phyloP scores from a whole-genome alignment of 1,284 basidiomycete species.

The Puccinia triticina region DNA sequence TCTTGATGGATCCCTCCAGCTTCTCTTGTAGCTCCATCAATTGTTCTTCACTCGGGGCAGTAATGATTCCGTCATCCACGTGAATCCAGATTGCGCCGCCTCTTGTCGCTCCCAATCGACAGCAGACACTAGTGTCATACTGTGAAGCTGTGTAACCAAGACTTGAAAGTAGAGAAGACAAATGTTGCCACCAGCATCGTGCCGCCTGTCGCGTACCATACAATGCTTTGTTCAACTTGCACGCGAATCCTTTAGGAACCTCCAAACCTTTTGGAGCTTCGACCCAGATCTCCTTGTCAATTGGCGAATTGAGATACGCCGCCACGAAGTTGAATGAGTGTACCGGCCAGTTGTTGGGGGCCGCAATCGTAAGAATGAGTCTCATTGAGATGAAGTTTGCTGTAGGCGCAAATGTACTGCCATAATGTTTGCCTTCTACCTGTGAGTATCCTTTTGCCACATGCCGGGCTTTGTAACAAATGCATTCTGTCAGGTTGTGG shows the following conservation, averaged over 20 bases:
- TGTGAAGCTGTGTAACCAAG: not conserved
- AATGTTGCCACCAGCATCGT: slow-evolving; percentile 27
- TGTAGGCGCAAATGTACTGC: not conserved
- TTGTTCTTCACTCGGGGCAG: not conserved
- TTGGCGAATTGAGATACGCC: slow-evolving; percentile 7
- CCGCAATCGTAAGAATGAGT: not conserved
- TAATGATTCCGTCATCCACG: slow-evolving; percentile 14
- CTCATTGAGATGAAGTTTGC: slow-evolving; percentile 3
- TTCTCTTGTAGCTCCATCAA: not conserved
- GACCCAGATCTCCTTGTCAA: slow-evolving; percentile 14
- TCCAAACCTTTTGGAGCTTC: slow-evolving; percentile 1
- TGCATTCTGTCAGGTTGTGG: too few relatives aligned
- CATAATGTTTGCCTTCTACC: not conserved
- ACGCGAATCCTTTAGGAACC: not conserved
- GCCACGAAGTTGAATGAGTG: slow-evolving; percentile 5
- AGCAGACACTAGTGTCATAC: slow-evolving; percentile 16
- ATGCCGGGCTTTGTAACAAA: not conserved
- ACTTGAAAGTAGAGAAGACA: not conserved
- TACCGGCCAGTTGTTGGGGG: not conserved
- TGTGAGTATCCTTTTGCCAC: slow-evolving; percentile 17
- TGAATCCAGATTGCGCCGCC: slow-evolving; percentile 17
- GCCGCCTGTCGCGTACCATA: slow-evolving; percentile 18
- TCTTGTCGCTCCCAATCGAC: not conserved
- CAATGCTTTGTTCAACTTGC: slow-evolving; percentile 13
- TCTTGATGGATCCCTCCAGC: not conserved